Evolutionary conservation across 345 rosid species (phyloP), one percentile per base, ranked within the genome.

Genomic region (Hypericum androsaemum): DNA sequence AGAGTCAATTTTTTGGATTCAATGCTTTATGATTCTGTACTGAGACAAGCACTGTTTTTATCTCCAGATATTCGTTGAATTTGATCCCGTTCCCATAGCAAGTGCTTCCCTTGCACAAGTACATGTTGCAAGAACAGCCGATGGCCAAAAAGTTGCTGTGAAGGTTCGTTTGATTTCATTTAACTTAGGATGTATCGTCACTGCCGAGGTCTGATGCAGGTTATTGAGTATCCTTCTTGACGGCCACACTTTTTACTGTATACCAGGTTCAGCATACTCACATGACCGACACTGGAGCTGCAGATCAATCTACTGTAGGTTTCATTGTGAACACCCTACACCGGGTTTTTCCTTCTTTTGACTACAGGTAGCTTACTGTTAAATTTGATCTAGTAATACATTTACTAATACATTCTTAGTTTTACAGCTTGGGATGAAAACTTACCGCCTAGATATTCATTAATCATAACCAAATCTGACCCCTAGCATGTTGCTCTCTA

Each of bases 81-180:
- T 92, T 71, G 85, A 92, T 61, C 86, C 94, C 50, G 86, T 76
- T 69, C 97, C 97, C 0, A 77, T 92, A 52, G 98, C 97, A 43
- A 92, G 97, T 70, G 97, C 98, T 71, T 88, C 98, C 56, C 88
- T 92, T 53, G 98, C 98, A 51, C 97, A 92, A 85, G 97, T 92
- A 72, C 98, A 92, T 81, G 82, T 85, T 74, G 97, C 98, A 63
- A 71, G 61, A 14, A 83, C 79, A 0, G 74, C 37, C 53, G 80
- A 77, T 58, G 95, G 95, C 43, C 70, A 66, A 70, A 92, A 85
- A 73, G 87, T 92, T 55, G 94, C 95, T 46, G 95, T 88, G 62
- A 92, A 88, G 98, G 98, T 92, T 43, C 44, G 9, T 13, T n/a
- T 46, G 22, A 12, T 13, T 12, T 6, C 3, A 7, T 13, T 46